A percentile compares a stretch with the other conserved stretches of the same genome.
Conservation (phyloP, 1,139 yeast genomes). For the Geotrichum aggregatum region DNA sequence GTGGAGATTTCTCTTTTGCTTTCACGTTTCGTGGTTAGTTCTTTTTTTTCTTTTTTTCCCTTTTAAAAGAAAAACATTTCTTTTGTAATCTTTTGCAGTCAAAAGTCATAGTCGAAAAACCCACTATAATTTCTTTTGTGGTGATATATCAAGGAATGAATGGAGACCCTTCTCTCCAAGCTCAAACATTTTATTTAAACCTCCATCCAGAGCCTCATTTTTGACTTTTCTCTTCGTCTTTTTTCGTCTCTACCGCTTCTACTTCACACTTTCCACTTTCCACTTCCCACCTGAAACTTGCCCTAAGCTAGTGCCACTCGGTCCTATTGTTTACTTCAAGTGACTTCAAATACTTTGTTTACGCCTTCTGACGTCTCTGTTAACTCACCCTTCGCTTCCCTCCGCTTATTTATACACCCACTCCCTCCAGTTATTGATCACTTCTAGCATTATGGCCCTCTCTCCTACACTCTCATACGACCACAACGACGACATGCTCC, state of each 20-base stretch:
- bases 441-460: constrained; percentile 16
- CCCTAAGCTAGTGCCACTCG: not conserved
- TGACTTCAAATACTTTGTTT: too few species aligned
- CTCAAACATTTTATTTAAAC: too few species aligned
- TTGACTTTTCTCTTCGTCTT: not conserved
- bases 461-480: constrained; percentile 15
- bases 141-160: too few species aligned
- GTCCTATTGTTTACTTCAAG: not conserved
- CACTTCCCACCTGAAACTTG: not conserved
- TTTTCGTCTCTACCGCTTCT: not conserved
- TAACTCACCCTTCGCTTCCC: not conserved
- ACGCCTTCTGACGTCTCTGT: constrained; percentile 1
- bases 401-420: not conserved
- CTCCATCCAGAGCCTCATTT: constrained; percentile 2
- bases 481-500: not conserved
- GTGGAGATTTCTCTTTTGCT: not conserved
- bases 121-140: too few species aligned
- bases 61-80: not conserved
- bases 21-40: not conserved
- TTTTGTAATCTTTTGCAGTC: not conserved
- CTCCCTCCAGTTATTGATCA: not conserved
- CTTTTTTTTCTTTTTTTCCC: not conserved
- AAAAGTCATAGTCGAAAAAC: too few species aligned
- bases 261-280: not conserved
- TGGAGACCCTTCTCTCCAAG: too few species aligned